Evolutionary conservation across 1,284 basidiomycete species (phyloP).

Genomic region (Trametes versicolor): DNA sequence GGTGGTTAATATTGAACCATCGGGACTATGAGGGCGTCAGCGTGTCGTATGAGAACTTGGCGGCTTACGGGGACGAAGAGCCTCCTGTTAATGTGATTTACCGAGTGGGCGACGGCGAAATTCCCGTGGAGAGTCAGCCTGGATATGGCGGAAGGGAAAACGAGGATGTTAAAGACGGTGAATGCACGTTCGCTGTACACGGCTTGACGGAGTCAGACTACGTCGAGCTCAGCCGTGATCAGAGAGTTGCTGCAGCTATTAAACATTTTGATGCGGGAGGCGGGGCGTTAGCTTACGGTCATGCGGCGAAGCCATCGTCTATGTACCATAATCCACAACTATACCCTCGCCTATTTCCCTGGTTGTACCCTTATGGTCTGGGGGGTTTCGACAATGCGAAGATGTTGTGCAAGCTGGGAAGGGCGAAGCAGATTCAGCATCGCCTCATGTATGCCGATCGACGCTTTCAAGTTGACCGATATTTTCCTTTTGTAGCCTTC

Average conservation of each 20-base stretch:
- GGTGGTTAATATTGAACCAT: slow-evolving; percentile 48
- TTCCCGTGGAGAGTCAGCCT: no score
- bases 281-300: slow-evolving; percentile 35
- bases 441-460: background rate
- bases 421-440: background rate
- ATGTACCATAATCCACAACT: slow-evolving; percentile 45
- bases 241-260: background rate
- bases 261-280: slow-evolving; percentile 1
- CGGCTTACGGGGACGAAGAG: slow-evolving; percentile 28
- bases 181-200: slow-evolving; percentile 15
- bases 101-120: background rate
- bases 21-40: slow-evolving; percentile 38
- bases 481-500: slow-evolving; percentile 1
- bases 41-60: slow-evolving; percentile 40
- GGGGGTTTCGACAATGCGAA: background rate
- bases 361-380: slow-evolving; percentile 4
- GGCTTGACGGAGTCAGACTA: background rate
- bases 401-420: background rate
- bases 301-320: slow-evolving; percentile 35
- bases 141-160: no score
- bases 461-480: slow-evolving; percentile 3
- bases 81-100: background rate
- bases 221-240: background rate
- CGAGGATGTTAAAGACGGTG: slow-evolving; percentile 28
- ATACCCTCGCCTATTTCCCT: slow-evolving; percentile 46